Base-by-base conservation (phyloP, 2,329 filamentous ascomycete genomes). In the Colletotrichum eleusines region DNA sequence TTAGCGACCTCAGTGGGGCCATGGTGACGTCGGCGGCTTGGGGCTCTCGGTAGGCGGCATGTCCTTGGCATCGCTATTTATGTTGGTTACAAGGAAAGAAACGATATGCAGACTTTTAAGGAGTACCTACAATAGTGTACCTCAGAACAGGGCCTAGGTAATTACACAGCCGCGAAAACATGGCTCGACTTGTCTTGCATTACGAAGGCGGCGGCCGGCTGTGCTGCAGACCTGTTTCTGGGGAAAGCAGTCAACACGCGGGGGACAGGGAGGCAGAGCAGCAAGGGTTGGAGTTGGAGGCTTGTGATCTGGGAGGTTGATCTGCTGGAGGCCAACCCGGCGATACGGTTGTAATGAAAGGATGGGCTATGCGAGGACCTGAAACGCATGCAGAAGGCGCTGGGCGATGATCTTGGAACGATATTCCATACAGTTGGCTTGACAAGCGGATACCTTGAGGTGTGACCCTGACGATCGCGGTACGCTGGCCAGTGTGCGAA, bases 1-100 rank as follows among this genome's bases (percentile, higher is more conserved):
- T 63, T 48, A 68, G 58, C 51, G 53, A 61, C 11, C 16, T 31
- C 26, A n/a, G 26, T 3, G 31, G 63, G 51, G 14, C 64, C 64
- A 59, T 50, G 63, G 58, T 71, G 68, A 71, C 68, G 68, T 71
- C 64, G 68, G 50, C 42, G 68, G 64, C 68, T 71, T 71, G 64
- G 44, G 42, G 44, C 18, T 48, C 59, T 63, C 35, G 50, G 63
- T 33, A 68, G 58, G 42, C 57, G 64, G 51, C 53, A 68, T 44
- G 44, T 26, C 51, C 40, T 35, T 53, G 40, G 44, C 53, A 59
- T 46, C 35, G 57, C 42, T 33, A 46, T 40, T 26, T 18, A 50
- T 35, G 57, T 71, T 59, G 28, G 64, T 31, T 26, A 28, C n/a
- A 38, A n/a, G 46, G 14, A 42, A 35, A 51, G 40, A 42, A 54